A percentile compares a stretch with the other conserved stretches of the same genome.
Evolutionary conservation across 306 rosid genomes (phyloP).

Genomic region (Vicia villosa): DNA sequence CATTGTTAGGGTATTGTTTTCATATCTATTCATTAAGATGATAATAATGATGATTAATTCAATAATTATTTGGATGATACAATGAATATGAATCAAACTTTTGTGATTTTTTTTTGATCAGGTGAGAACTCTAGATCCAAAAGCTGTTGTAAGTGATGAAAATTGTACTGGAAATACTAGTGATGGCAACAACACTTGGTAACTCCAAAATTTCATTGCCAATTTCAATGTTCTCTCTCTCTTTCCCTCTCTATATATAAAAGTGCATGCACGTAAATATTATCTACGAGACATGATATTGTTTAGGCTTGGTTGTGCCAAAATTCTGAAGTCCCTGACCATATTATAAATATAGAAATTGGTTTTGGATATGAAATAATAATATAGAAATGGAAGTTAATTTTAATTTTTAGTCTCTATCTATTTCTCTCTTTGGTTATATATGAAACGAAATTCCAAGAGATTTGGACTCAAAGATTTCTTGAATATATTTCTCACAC

Average conservation of each 20-base stretch:
- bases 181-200: slow-evolving; percentile 85
- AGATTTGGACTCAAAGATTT: not conserved
- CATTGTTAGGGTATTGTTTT: slow-evolving; percentile 41
- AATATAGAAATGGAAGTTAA: too few relatives aligned
- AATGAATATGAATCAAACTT: not conserved
- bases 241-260: not conserved
- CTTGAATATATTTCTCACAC: slow-evolving; percentile 29
- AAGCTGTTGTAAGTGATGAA: slow-evolving; percentile 65
- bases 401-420: too few relatives aligned
- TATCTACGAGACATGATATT: too few relatives aligned
- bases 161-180: slow-evolving; percentile 75
- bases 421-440: too few relatives aligned
- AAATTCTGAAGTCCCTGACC: too few relatives aligned
- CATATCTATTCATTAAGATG: not conserved
- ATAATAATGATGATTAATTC: slow-evolving; percentile 4
- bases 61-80: not conserved
- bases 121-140: slow-evolving; percentile 72
- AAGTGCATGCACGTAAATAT: slow-evolving; percentile 47
- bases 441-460: too few relatives aligned
- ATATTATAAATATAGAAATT: too few relatives aligned
- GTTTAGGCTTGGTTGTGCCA: too few relatives aligned
- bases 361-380: too few relatives aligned
- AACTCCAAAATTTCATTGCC: slow-evolving; percentile 38
- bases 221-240: not conserved
- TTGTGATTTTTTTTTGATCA: slow-evolving; percentile 28